phyloP scores from a whole-genome alignment of 1,284 basidiomycete species.

The Lentinula novae-zelandiae region DNA sequence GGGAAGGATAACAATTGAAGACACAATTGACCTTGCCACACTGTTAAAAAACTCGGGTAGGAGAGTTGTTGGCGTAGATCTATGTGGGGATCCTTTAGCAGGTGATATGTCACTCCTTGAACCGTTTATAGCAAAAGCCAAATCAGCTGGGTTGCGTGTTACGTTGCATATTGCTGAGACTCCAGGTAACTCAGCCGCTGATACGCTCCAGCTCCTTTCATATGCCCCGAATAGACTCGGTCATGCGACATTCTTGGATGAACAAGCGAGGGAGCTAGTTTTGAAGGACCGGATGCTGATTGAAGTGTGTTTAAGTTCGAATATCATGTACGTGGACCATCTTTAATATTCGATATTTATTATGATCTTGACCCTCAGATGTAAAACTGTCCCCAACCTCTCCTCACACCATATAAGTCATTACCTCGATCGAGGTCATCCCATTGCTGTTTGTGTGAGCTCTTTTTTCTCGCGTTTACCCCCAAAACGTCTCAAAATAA shows the following conservation, averaged over 20 bases:
- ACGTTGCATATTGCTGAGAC: conserved; percentile 84
- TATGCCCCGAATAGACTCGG: conserved; percentile 69
- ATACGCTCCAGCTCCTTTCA: conserved; percentile 63
- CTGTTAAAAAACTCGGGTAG: conserved; percentile 52
- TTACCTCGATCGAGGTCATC: conserved; percentile 62
- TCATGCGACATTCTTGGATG: conserved; percentile 78
- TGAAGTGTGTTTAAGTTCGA: conserved; percentile 82
- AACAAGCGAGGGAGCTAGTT: conserved; percentile 55
- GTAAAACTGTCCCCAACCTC: conserved; percentile 62
- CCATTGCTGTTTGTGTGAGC: conserved; percentile 74
- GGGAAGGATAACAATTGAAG: conserved; percentile 27
- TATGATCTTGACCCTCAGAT: conserved; percentile 31
- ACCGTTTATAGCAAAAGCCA: conserved; percentile 51
- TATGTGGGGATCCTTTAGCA: conserved; percentile 71
- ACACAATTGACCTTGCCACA: conserved; percentile 57
- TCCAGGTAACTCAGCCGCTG: conserved; percentile 43
- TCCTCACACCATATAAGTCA: conserved; percentile 71
- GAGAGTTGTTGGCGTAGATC: conserved; percentile 73
- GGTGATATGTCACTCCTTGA: conserved; percentile 56
- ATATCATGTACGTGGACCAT: conserved; percentile 54
- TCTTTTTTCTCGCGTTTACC: not conserved
- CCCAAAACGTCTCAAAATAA: not conserved
- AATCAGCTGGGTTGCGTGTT: conserved; percentile 55
- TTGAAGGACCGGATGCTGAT: conserved; percentile 56
- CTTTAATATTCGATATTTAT: too few species aligned